Conservation (phyloP, 306 rosid genomes). For the Prunus dulcis region DNA sequence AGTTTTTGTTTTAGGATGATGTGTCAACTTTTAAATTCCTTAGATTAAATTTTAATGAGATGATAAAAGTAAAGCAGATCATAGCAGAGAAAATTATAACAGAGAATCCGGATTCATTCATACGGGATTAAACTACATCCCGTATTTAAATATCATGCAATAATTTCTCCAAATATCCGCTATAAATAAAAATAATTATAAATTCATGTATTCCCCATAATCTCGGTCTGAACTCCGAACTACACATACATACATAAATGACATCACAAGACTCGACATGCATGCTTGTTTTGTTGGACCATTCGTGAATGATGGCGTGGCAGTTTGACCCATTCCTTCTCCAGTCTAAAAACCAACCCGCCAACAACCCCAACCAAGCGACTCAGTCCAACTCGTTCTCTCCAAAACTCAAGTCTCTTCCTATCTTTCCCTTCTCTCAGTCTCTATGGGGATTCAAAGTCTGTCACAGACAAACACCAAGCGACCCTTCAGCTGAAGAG, state of each 20-base stretch:
- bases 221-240: not conserved
- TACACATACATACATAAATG: conserved; percentile 18
- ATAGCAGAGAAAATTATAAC: too few species aligned
- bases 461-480: not conserved
- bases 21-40: too few species aligned
- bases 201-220: too few species aligned
- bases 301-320: conserved; percentile 34
- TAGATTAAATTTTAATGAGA: too few species aligned
- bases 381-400: conserved; percentile 37
- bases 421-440: not conserved
- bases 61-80: too few species aligned
- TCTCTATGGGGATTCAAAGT: conserved; percentile 16
- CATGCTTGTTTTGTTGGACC: conserved; percentile 11
- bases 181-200: too few species aligned
- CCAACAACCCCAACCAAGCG: not conserved
- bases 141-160: too few species aligned
- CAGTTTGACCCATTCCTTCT: conserved; percentile 51
- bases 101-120: rapidly evolving
- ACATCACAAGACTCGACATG: conserved; percentile 51
- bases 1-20: too few species aligned
- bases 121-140: too few species aligned
- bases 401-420: conserved; percentile 8
- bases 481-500: conserved; percentile 18
- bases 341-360: conserved; percentile 5
- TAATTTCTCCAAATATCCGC: too few species aligned